phyloP scores from a whole-genome alignment of 306 rosid genomes.

The Fragaria iinumae region DNA sequence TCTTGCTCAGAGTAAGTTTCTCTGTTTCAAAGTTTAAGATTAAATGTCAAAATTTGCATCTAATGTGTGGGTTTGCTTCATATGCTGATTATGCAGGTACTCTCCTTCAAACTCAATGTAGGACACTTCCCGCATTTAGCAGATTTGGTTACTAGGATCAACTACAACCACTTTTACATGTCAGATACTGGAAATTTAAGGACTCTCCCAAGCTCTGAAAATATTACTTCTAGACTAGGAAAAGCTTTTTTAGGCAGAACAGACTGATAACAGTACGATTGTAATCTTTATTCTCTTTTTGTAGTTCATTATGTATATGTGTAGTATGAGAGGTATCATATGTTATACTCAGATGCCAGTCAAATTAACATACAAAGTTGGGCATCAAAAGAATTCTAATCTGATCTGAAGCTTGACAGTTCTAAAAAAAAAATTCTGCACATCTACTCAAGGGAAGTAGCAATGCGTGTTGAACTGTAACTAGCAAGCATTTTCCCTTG shows the following conservation, averaged over 20 bases:
- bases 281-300: neutral
- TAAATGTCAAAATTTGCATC: conserved; percentile 1
- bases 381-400: neutral
- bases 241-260: conserved; percentile 48
- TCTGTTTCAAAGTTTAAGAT: neutral
- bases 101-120: conserved; percentile 89
- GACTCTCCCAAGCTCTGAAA: conserved; percentile 64
- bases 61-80: conserved; percentile 6
- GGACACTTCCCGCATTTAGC: conserved; percentile 98
- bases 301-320: neutral
- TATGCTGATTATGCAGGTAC: conserved; percentile 53
- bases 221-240: conserved; percentile 52
- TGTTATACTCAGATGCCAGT: neutral
- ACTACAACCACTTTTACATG: conserved; percentile 91
- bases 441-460: neutral
- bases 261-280: conserved; percentile 22
- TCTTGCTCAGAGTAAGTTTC: conserved; percentile 81
- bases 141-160: conserved; percentile 91
- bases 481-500: neutral
- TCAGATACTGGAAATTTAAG: conserved; percentile 78
- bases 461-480: neutral
- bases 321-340: neutral
- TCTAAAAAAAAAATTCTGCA: neutral
- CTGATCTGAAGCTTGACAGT: neutral
- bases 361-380: neutral